These are phyloP conservation scores for Flueggea neowawraea DNA, from an alignment of 441 rosid species.

Conservation along the genomic window DNA sequence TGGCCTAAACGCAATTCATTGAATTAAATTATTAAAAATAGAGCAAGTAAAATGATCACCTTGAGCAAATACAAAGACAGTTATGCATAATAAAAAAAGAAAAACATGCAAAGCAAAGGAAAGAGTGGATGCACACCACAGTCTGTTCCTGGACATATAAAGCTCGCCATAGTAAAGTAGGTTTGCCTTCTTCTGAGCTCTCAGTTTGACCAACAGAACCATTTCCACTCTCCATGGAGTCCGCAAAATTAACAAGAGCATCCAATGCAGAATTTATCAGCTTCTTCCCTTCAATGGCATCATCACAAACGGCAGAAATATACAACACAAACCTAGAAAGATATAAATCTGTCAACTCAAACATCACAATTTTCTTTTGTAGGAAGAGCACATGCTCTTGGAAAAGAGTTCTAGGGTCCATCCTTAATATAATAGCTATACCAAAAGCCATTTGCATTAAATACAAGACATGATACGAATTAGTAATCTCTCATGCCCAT, in stretches of 20 bases:
- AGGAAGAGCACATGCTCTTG: neutral
- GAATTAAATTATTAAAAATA: too few species aligned
- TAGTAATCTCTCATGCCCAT: too few species aligned
- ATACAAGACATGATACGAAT: too few species aligned
- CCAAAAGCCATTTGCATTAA: too few species aligned
- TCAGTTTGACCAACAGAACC: conserved; percentile 29
- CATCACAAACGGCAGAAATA: conserved; percentile 53
- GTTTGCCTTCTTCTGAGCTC: conserved; percentile 33
- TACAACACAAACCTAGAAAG: conserved; percentile 61
- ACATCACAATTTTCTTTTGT: neutral
- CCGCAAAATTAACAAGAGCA: conserved; percentile 33
- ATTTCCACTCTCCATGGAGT: conserved; percentile 31
- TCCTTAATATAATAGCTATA: neutral
- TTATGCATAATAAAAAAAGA: neutral
- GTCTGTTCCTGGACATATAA: conserved; percentile 60
- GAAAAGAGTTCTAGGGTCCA: neutral
- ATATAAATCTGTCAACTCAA: neutral
- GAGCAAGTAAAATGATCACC: too few species aligned
- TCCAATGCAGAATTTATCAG: conserved; percentile 42
- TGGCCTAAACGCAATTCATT: too few species aligned
- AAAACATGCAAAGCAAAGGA: neutral
- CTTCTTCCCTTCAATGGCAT: conserved; percentile 61
- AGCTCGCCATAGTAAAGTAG: conserved; percentile 67
- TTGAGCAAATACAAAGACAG: too few species aligned
- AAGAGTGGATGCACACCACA: conserved; percentile 37